Base-by-base conservation (phyloP, 805 yeast species). In the Kodamaea hsintzibuensis region DNA sequence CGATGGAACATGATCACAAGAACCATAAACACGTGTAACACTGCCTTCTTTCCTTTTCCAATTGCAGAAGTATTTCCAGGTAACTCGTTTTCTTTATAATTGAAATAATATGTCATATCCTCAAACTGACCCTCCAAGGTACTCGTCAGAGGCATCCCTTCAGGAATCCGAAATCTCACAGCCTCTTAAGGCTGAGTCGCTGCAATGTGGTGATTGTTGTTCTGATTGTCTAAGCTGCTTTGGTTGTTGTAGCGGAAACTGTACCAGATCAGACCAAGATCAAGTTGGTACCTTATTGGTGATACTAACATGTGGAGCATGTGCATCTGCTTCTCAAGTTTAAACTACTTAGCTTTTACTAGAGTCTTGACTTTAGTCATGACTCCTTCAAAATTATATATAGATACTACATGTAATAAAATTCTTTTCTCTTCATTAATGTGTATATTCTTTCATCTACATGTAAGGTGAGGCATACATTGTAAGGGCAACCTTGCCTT, bases 151-250 rank as follows among this genome's bases (percentile, higher is more conserved):
- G 27, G 40, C 52, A 18, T 59, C 62, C 17, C 35, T 59, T 16
- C 60, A 57, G 42, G 62, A 59, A 42, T 52, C 56, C 2, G 55
- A 59, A 10, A 49, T 59, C 7, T 51, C 60, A 9, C 53, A 46
- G 17, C 54, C 53, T 2, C 50, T 43, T 39, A 38, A 49, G 22
- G 49, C 54, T 30, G 54, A 55, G 8, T 50, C 48, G 19, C 54
- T 45, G 48, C 58, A 59, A 42, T 59, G 62, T 22, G 42, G 52
- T 3, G 57, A 59, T 49, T 57, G 58, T 19, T 59, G 60, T 25
- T 8, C 45, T 7, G 62, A 59, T 22, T 57, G 62, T 22, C 27
- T 40, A 17, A 13, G 25, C 12, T 59, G 62, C 37, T 57, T 54
- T 35, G 56, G 56, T 12, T 50, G 57, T 30, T 55, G 59, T 30